phyloP scores from a whole-genome alignment of 805 yeast species.

The Candida dendrica region DNA sequence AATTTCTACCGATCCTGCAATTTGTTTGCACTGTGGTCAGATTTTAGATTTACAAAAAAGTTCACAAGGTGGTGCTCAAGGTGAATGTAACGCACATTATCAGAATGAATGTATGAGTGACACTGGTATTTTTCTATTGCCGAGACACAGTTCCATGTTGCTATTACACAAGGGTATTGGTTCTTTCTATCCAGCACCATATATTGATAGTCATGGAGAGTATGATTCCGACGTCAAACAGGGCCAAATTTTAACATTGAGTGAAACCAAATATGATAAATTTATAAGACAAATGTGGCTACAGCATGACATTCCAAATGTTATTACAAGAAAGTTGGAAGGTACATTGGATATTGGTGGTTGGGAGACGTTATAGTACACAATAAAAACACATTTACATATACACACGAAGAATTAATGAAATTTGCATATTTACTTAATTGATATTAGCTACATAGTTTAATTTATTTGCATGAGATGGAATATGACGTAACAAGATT shows the following conservation, averaged over 20 bases:
- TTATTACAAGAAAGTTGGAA: constrained; percentile 74
- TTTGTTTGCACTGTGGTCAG: constrained; percentile 78
- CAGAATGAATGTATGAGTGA: constrained; percentile 55
- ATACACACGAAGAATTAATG: not conserved
- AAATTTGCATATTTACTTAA: not conserved
- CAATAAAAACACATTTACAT: too few species aligned
- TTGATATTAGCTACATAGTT: not conserved
- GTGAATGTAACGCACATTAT: constrained; percentile 76
- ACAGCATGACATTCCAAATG: constrained; percentile 69
- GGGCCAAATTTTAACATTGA: constrained; percentile 65
- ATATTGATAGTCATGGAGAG: constrained; percentile 82
- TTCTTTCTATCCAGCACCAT: constrained; percentile 78
- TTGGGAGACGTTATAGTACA: constrained; percentile 76
- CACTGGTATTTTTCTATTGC: constrained; percentile 66
- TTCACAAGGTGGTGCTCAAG: constrained; percentile 47
- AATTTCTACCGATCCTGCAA: constrained; percentile 62
- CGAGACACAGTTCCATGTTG: constrained; percentile 59
- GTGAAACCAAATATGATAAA: constrained; percentile 54
- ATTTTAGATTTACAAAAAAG: constrained; percentile 60
- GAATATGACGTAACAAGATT: not conserved
- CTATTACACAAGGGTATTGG: constrained; percentile 72
- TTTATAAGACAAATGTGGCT: constrained; percentile 67
- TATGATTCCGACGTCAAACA: constrained; percentile 64
- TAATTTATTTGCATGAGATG: not conserved
- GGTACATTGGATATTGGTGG: constrained; percentile 84